Evolutionary conservation across 2,329 filamentous ascomycete genomes (phyloP).

Genomic region (Anisogramma anomala): DNA sequence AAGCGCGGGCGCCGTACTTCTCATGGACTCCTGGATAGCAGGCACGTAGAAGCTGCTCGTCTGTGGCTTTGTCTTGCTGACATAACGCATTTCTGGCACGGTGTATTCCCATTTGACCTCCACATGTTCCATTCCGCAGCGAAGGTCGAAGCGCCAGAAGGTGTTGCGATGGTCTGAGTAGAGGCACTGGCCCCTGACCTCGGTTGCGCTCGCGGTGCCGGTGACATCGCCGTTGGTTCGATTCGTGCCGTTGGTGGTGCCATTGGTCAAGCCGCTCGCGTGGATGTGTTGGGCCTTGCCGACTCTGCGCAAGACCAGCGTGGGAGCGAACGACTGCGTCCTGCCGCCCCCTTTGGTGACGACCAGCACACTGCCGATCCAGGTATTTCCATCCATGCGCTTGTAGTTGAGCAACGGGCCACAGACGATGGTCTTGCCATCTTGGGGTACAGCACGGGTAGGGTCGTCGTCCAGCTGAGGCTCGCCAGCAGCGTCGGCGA

Average conservation of each 20-base stretch:
- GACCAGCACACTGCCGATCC: constrained; percentile 78
- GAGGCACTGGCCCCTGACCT: constrained; percentile 47
- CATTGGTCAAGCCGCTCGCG: constrained; percentile 20
- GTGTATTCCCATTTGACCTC: constrained; percentile 73
- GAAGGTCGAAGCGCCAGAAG: constrained; percentile 85
- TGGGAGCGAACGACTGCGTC: constrained; percentile 45
- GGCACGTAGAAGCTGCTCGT: constrained; percentile 76
- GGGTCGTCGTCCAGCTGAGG: constrained; percentile 1
- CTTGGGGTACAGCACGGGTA: constrained; percentile 20
- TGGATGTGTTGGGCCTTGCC: constrained; percentile 16
- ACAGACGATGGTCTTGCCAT: constrained; percentile 51
- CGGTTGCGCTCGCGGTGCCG: constrained; percentile 12
- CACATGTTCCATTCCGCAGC: constrained; percentile 57
- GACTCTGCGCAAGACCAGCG: constrained; percentile 41
- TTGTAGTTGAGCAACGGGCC: constrained; percentile 71
- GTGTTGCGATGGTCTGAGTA: constrained; percentile 59
- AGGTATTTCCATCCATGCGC: constrained; percentile 55
- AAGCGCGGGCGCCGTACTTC: constrained; percentile 56
- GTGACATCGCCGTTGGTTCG: constrained; percentile 18
- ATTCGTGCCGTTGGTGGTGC: constrained; percentile 20
- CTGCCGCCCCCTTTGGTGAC: constrained; percentile 63
- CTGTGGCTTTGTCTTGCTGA: constrained; percentile 42
- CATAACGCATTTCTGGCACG: constrained; percentile 54
- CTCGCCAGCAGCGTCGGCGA: constrained; percentile 21
- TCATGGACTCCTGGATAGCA: constrained; percentile 75